Evolutionary conservation across 192 early-diverging fungal genomes (phyloP), one percentile per base, ranked within the genome.

Genomic region (Mortierella hygrophila): DNA sequence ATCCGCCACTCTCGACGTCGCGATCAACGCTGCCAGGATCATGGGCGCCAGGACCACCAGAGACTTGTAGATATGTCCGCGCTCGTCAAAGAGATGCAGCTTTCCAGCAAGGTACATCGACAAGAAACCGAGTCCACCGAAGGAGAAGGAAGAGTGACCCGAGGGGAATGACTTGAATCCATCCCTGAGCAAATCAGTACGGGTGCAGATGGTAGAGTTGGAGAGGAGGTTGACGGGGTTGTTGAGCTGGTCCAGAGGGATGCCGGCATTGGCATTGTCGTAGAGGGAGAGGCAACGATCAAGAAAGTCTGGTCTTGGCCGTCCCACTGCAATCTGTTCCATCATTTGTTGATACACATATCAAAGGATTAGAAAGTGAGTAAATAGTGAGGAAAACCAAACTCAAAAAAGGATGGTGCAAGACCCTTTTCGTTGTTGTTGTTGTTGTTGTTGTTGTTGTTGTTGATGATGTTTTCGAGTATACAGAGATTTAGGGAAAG

Each of bases 131-230:
- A 96, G 70, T 16, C 95, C 95, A 21, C 93, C 94, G 87, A 96
- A 96, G 89, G 80, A 87, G 93, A 96, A 74, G 41, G 94, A 96
- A 6, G 98, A 91, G 88, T 99, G 98, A 0, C 98, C 98, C 9
- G 94, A 95, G n/a, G 95, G 95, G 80, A 98, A 99, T 80, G 93
- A 93, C 90, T 94, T 95, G 81, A 95, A 94, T 18, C 96, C 97
- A 75, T 98, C 95, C 35, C 78, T 78, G 49, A 98, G 89, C 1
- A 93, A 41, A 29, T 82, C 87, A 0, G 32, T 42, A 37, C 88
- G 89, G 4, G 90, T 90, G 69, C 95, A 96, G 44, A 96, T 91
- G 6, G 79, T 82, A 2, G 89, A 89, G 47, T 91, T 93, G 57
- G 92, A 90, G 29, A 95, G 86, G 13, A 94, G 91, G 38, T 91